Evolutionary conservation across 2,329 filamentous ascomycete genomes (phyloP).

Genomic region (Magnaporthiopsis incrustans): DNA sequence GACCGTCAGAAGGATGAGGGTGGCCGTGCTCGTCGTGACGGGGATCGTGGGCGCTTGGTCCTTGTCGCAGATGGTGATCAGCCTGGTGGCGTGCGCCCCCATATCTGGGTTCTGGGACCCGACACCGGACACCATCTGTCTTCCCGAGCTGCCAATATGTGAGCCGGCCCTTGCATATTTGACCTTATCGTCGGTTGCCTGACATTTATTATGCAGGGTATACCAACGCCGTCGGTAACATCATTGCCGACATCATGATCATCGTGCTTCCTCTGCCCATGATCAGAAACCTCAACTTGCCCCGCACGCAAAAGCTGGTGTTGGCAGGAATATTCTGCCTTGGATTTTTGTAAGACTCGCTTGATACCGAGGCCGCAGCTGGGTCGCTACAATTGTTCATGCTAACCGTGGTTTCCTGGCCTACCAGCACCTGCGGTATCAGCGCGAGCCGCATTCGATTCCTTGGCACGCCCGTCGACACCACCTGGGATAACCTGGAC

Average conservation of each 20-base stretch:
- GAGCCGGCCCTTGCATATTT: not conserved
- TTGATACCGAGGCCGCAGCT: no score
- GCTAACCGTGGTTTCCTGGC: not conserved
- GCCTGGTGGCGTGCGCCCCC: slow-evolving; percentile 27
- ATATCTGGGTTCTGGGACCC: slow-evolving; percentile 26
- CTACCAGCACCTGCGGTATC: slow-evolving; percentile 25
- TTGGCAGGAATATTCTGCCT: slow-evolving; percentile 29
- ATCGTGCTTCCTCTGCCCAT: slow-evolving; percentile 28
- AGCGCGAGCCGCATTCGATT: slow-evolving; percentile 31
- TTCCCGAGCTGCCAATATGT: slow-evolving; percentile 25
- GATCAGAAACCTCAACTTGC: slow-evolving; percentile 16
- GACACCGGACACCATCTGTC: slow-evolving; percentile 20
- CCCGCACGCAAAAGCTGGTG: slow-evolving; percentile 18
- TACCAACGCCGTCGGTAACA: slow-evolving; percentile 28
- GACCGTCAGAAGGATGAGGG: slow-evolving; percentile 17
- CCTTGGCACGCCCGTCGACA: slow-evolving; percentile 25
- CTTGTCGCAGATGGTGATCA: slow-evolving; percentile 11
- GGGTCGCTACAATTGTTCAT: no score
- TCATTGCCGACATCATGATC: slow-evolving; percentile 27
- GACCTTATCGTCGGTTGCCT: not conserved
- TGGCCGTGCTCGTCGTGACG: not conserved
- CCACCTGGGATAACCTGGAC: slow-evolving; percentile 26
- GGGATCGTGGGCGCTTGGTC: slow-evolving; percentile 1
- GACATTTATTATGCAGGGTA: slow-evolving; percentile 16
- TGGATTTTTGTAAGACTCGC: slow-evolving; percentile 22